A percentile compares a stretch with the other conserved stretches of the same genome.
Evolutionary conservation across 192 early-diverging fungal genomes (phyloP).

Genomic region (Podila clonocystis): DNA sequence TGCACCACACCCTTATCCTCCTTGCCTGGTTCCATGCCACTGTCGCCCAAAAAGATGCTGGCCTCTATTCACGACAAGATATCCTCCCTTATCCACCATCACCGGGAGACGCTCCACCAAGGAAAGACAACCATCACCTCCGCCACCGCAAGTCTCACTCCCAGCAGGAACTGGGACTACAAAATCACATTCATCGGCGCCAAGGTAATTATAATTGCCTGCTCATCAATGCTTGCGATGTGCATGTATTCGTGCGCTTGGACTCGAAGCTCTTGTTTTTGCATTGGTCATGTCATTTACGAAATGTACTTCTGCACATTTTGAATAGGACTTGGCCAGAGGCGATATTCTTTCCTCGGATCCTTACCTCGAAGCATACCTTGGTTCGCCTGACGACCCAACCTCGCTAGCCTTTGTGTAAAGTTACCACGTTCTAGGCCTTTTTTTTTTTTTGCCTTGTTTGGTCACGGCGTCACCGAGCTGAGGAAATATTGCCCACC

Average conservation of each 20-base stretch:
- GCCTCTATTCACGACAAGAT: conserved; percentile 27
- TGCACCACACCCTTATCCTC: neutral
- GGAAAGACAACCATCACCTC: neutral
- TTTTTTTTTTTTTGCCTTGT: conserved; percentile 7
- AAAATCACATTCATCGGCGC: conserved; percentile 35
- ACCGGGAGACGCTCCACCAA: conserved; percentile 1
- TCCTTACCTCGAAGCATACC: conserved; percentile 36
- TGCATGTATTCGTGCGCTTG: neutral
- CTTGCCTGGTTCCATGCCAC: neutral
- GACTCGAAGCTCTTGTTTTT: neutral
- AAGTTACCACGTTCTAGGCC: neutral
- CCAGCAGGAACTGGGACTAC: conserved; percentile 45
- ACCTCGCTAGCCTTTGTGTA: conserved; percentile 24
- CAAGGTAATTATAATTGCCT: conserved; percentile 8
- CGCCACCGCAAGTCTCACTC: neutral
- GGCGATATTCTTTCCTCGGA: conserved; percentile 37
- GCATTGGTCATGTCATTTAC: neutral
- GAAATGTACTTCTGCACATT: neutral
- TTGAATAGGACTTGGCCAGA: conserved; percentile 22
- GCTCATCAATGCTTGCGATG: neutral
- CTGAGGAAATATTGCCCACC: neutral
- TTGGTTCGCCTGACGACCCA: conserved; percentile 23
- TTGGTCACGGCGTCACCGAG: no score
- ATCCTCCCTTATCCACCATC: conserved; percentile 17
- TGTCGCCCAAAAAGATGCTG: conserved; percentile 13